Conservation (phyloP, 2,329 filamentous ascomycete genomes). For the Cercospora zeina region DNA sequence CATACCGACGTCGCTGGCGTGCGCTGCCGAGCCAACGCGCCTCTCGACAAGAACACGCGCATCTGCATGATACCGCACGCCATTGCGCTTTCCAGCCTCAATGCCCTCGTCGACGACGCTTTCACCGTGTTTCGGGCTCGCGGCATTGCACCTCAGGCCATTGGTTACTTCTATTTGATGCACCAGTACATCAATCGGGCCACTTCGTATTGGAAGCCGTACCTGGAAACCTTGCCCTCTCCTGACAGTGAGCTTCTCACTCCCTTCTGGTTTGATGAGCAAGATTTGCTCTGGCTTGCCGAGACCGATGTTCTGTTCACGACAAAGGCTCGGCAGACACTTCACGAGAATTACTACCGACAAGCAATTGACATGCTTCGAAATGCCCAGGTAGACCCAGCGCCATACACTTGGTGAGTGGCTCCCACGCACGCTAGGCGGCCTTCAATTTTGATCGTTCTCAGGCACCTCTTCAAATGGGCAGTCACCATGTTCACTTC, state of each 20-base stretch:
- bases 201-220: constrained; percentile 43
- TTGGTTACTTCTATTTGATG: constrained; percentile 43
- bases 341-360: constrained; percentile 44
- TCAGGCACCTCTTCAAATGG: constrained; percentile 52
- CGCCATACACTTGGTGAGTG: constrained; percentile 47
- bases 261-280: constrained; percentile 40
- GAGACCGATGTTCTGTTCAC: constrained; percentile 42
- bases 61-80: constrained; percentile 39
- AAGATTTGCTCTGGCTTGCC: constrained; percentile 39
- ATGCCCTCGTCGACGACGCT: constrained; percentile 41
- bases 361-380: constrained; percentile 39
- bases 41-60: constrained; percentile 26
- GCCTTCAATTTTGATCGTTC: constrained; percentile 26
- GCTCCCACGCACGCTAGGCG: constrained; percentile 33
- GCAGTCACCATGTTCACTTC: constrained; percentile 56
- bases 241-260: constrained; percentile 38
- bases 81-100: constrained; percentile 41
- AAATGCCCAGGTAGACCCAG: constrained; percentile 36
- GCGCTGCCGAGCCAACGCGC: constrained; percentile 32
- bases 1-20: constrained; percentile 33
- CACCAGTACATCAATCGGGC: constrained; percentile 39
- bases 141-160: constrained; percentile 35
- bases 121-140: constrained; percentile 37
- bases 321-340: constrained; percentile 35
- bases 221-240: constrained; percentile 39